These are phyloP conservation scores for Pleurotus giganteus DNA, from an alignment of 768 basidiomycete species.

Conservation along the genomic window DNA sequence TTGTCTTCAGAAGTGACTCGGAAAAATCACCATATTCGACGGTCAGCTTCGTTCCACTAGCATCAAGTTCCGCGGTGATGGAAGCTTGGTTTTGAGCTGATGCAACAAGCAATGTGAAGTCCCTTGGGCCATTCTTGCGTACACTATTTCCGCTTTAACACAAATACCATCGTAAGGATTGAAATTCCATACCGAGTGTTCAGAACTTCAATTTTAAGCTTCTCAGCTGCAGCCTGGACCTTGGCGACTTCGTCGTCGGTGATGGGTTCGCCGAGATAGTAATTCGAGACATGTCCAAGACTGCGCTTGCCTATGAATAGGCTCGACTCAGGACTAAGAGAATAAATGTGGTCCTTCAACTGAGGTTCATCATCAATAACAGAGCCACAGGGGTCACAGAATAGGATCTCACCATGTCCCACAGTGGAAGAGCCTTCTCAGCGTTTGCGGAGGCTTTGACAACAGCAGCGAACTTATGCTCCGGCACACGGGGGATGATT, in stretches of 20 bases:
- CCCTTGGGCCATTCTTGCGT: slow-evolving; percentile 57
- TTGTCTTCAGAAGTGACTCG: slow-evolving; percentile 49
- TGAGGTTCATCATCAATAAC: slow-evolving; percentile 22
- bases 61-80: slow-evolving; percentile 46
- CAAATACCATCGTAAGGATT: slow-evolving; percentile 3
- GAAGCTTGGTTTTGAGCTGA: slow-evolving; percentile 48
- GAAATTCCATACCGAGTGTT: slow-evolving; percentile 66
- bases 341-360: slow-evolving; percentile 77
- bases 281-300: slow-evolving; percentile 79
- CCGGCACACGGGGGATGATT: slow-evolving; percentile 70
- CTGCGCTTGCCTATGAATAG: slow-evolving; percentile 79
- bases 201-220: slow-evolving; percentile 68
- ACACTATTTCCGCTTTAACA: slow-evolving; percentile 44
- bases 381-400: background rate
- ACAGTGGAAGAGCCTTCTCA: slow-evolving; percentile 53
- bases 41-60: slow-evolving; percentile 47
- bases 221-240: slow-evolving; percentile 75
- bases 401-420: slow-evolving; percentile 49
- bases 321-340: slow-evolving; percentile 57
- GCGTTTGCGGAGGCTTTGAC: slow-evolving; percentile 61
- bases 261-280: slow-evolving; percentile 75
- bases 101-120: slow-evolving; percentile 75
- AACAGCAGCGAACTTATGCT: slow-evolving; percentile 61
- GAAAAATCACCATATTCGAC: slow-evolving; percentile 80
- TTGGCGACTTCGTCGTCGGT: slow-evolving; percentile 76